These are phyloP conservation scores for Diaporthe helianthi DNA, from an alignment of 2,329 filamentous ascomycete genomes.

Conservation along the genomic window DNA sequence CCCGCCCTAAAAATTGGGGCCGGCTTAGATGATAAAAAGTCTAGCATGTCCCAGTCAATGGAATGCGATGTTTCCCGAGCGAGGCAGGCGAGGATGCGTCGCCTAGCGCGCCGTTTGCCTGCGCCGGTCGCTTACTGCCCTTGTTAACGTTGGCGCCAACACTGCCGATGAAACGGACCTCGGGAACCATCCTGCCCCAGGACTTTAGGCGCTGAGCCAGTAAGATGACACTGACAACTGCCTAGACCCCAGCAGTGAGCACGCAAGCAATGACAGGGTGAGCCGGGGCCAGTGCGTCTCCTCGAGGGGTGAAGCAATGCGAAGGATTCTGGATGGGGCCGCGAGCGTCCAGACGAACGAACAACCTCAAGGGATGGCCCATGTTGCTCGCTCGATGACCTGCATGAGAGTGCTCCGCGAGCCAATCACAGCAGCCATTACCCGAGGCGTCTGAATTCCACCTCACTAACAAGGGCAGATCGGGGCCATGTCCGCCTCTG, in stretches of 20 bases:
- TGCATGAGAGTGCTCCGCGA: constrained; percentile 29
- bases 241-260: neutral
- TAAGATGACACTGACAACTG: neutral
- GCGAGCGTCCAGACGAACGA: constrained; percentile 12
- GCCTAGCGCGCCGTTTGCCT: constrained; percentile 27
- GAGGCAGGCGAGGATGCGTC: constrained; percentile 15
- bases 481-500: constrained; percentile 17
- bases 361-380: constrained; percentile 31
- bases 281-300: neutral
- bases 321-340: constrained; percentile 16
- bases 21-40: constrained; percentile 26
- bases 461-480: constrained; percentile 25
- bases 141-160: constrained; percentile 9
- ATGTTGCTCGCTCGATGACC: constrained; percentile 31
- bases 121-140: constrained; percentile 27
- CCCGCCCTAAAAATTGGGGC: constrained; percentile 15
- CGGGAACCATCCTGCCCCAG: constrained; percentile 7
- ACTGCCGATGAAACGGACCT: constrained; percentile 24
- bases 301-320: constrained; percentile 13
- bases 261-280: constrained; percentile 6
- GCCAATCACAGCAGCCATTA: constrained; percentile 35
- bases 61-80: constrained; percentile 22
- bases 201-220: constrained; percentile 1
- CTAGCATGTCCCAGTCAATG: constrained; percentile 25
- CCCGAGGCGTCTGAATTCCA: constrained; percentile 34